These are phyloP conservation scores for Aureobasidium zeae DNA, from an alignment of 2,329 filamentous ascomycete genomes.

Conservation along the genomic window DNA sequence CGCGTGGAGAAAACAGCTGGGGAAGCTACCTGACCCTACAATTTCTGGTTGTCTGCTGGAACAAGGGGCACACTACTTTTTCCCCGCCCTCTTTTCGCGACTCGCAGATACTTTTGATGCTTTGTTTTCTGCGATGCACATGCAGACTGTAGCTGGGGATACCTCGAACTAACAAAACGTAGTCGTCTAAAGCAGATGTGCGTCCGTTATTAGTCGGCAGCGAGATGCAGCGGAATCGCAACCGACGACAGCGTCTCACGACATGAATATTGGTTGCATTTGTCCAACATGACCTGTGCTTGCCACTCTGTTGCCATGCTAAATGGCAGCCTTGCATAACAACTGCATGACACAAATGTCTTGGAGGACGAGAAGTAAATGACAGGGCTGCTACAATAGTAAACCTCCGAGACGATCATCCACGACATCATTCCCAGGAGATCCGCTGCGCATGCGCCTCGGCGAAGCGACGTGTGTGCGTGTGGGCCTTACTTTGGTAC, in stretches of 20 bases:
- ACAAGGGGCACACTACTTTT: not conserved
- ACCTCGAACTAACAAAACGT: constrained; percentile 1
- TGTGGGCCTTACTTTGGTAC: constrained; percentile 5
- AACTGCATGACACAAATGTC: constrained; percentile 7
- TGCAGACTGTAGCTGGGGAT: not conserved
- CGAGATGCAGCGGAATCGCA: not conserved
- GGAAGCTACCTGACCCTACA: no score
- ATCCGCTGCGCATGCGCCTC: constrained; percentile 7
- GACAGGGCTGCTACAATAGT: constrained; percentile 1
- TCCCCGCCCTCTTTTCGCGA: not conserved
- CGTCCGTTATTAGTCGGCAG: constrained; percentile 2
- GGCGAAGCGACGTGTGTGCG: constrained; percentile 12
- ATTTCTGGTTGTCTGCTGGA: not conserved
- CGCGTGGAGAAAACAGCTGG: no score
- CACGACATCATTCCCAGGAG: constrained; percentile 12
- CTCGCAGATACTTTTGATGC: no score
- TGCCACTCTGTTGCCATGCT: constrained; percentile 1
- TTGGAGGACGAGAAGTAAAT: not conserved
- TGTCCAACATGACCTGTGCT: constrained; percentile 4
- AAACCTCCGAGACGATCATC: constrained; percentile 5
- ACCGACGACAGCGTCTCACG: not conserved
- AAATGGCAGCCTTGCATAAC: not conserved
- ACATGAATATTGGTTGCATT: not conserved
- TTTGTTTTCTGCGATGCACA: constrained; percentile 4
- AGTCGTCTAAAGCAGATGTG: no score